Conservation (phyloP, 208 protist genomes). For the Trichomonas gallinae region DNA sequence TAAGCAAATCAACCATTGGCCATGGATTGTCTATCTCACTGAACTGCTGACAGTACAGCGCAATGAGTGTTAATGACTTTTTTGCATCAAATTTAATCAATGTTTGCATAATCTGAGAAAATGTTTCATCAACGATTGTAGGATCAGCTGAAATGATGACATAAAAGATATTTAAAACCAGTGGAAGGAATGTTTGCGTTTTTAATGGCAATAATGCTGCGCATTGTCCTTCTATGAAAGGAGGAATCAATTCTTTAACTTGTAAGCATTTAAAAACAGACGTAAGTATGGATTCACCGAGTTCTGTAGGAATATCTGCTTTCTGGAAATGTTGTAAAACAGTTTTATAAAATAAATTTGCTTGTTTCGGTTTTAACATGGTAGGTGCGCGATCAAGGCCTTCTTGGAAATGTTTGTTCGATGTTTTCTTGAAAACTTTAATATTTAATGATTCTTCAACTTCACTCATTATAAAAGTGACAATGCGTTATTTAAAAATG, state of each 20-base stretch:
- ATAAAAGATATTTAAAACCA: neutral
- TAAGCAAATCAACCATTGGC: neutral
- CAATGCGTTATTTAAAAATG: neutral
- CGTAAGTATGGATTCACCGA: neutral
- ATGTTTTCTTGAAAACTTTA: neutral
- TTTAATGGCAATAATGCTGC: neutral
- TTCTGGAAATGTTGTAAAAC: neutral
- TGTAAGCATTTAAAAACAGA: neutral
- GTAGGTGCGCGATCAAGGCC: neutral
- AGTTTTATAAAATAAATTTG: neutral
- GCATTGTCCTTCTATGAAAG: neutral
- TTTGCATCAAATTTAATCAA: neutral
- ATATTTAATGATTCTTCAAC: neutral
- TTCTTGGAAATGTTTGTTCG: neutral
- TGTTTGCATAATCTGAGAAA: neutral
- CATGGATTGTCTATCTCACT: neutral
- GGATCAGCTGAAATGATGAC: neutral
- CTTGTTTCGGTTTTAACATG: neutral
- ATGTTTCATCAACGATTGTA: neutral
- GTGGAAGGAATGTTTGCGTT: neutral
- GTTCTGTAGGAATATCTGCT: neutral
- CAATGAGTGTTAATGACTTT: neutral
- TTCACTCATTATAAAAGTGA: neutral
- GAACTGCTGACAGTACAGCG: neutral
- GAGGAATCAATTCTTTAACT: neutral